Base-by-base conservation (phyloP, 495 filamentous ascomycete genomes). In the Penicillium ucsense region DNA sequence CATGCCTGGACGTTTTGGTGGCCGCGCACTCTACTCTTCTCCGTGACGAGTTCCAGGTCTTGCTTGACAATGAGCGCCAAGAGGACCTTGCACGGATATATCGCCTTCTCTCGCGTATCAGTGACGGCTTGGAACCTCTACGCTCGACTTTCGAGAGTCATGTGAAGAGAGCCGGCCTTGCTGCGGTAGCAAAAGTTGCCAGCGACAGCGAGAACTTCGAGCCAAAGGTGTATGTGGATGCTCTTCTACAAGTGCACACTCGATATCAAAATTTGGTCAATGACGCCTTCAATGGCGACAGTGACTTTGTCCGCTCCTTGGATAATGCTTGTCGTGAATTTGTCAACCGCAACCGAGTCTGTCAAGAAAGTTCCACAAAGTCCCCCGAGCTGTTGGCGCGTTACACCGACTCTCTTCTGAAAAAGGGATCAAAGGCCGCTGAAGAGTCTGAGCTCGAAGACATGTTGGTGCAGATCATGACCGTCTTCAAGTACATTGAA, bases 401-500 rank as follows among this genome's bases (percentile, higher is more conserved):
- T 59, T 96, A 97, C 61, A 86, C 90, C n/a, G 92, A 98, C 67
- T 81, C 85, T 3, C 73, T 99, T 27, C 75, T 99, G 33, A 90
- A 91, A 63, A 96, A 95, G 76, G 91, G 86, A 45, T 84, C 86
- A 8, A 89, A 88, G 59, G 84, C 86, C 49, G 83, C 86, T 7
- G 92, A 97, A 63, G 94, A 97, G 63, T 84, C 85, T 28, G 89
- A 97, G 51, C 80, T 97, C 44, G 92, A 99, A 66, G 81, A 83
- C 51, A 88, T 86, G 46, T 72, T 97, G 37, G 81, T 83, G n/a
- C 86, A 96, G 60, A 90, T 99, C 57, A 99, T 99, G 92, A 95
- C 89, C 3, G 88, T 97, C 35, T 99, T 99, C 81, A 99, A 99
- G 68, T 99, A 97, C 70, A 96, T 99, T 54, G 94, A 99, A 59